Evolutionary conservation across 2,329 filamentous ascomycete species (phyloP), one percentile per base, ranked within the genome.

Genomic region (Neonectria hederae): DNA sequence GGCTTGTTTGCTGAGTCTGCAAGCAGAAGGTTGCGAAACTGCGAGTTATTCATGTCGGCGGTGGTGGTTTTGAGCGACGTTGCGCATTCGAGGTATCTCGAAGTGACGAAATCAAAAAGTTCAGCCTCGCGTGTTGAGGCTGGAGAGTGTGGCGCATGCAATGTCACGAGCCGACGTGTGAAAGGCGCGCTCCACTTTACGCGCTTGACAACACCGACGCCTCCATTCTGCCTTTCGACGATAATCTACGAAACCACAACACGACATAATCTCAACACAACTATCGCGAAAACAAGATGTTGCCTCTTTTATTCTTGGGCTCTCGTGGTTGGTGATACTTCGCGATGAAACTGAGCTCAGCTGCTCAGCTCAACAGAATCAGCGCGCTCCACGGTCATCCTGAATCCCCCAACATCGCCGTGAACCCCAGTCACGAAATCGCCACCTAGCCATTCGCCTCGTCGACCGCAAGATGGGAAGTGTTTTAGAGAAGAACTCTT

Each of bases 41-140:
- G 93, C 46, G 94, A 89, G 84, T 98, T 98, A 78, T 98, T 97
- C 96, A 99, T 98, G 40, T 46, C 67, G 58, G 53, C 59, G 54
- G 22, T 14, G 38, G 32, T 38, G 21, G 22, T 46, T 51, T 22
- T 19, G 14, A 17, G 28, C 43, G 46, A 49, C 40, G 49, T 43
- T 63, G 35, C 49, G 42, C 40, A 49, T 21, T 7, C 48, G 10
- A 19, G 55, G 9, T 21, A 38, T 43, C 13, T 21, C 22, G 17
- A 19, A 30, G 49, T 53, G 73, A 59, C 49, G 35, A 40, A 54
- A 54, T 65, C 45, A 46, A 40, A 40, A 62, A 43, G n/a, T 40
- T 69, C 66, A 72, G 64, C 65, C 69, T 69, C 46, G 67, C 22
- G 32, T 10, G 10, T 9, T 59, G 64, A 66, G 72, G 68, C 68